Conservation (phyloP, 1,284 basidiomycete genomes). For the Pascua sp. region DNA sequence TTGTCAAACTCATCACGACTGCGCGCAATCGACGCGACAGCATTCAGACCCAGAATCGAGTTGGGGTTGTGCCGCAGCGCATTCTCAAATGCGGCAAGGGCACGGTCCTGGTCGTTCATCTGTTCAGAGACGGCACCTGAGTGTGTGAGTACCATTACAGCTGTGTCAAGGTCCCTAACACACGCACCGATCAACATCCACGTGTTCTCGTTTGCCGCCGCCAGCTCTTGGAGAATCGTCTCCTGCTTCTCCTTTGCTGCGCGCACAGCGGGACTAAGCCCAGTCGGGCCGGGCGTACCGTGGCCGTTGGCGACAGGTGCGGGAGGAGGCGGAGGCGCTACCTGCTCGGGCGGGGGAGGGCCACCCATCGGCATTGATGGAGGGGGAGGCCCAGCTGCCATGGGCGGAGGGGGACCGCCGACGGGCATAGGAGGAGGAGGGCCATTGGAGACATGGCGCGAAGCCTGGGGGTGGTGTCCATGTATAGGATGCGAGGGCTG, state of each 20-base stretch:
- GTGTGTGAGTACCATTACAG: neutral
- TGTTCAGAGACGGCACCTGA: slow-evolving; percentile 83
- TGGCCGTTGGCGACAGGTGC: slow-evolving; percentile 29
- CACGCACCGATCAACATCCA: slow-evolving; percentile 81
- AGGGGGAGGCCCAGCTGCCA: slow-evolving; percentile 19
- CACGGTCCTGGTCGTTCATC: slow-evolving; percentile 84
- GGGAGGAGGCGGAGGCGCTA: slow-evolving; percentile 9
- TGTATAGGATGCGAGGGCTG: slow-evolving; percentile 15
- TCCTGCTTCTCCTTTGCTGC: slow-evolving; percentile 41
- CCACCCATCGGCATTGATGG: slow-evolving; percentile 18
- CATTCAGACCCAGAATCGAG: slow-evolving; percentile 79
- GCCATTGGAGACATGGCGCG: slow-evolving; percentile 29
- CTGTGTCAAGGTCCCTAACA: neutral
- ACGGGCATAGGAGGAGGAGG: slow-evolving; percentile 23
- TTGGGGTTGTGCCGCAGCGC: slow-evolving; percentile 87
- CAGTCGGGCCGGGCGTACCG: slow-evolving; percentile 9
- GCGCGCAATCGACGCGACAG: slow-evolving; percentile 69
- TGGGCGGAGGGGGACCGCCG: slow-evolving; percentile 23
- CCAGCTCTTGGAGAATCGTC: slow-evolving; percentile 51
- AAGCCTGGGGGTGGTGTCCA: slow-evolving; percentile 21
- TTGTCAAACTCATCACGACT: slow-evolving; percentile 53
- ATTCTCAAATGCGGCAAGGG: slow-evolving; percentile 82
- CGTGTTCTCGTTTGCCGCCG: slow-evolving; percentile 81
- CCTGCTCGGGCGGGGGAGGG: slow-evolving; percentile 20
- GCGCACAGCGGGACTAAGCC: slow-evolving; percentile 21